phyloP scores from a whole-genome alignment of 345 rosid genomes.

The Linum trigynum region DNA sequence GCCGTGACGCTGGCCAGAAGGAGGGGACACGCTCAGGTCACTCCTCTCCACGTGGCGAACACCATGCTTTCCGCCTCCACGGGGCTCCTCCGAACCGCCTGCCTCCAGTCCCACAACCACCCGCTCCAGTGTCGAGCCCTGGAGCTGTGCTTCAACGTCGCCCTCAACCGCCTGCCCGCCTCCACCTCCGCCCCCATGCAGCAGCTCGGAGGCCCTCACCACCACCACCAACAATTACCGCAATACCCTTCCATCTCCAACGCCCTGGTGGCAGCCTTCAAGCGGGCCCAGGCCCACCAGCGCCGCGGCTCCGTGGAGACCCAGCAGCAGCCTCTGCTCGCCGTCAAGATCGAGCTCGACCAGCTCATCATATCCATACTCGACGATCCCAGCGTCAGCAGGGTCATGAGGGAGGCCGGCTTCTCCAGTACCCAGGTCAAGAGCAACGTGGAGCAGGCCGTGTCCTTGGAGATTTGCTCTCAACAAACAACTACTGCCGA shows the following conservation, averaged over 20 bases:
- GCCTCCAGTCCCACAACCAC: constrained; percentile 57
- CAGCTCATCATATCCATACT: constrained; percentile 65
- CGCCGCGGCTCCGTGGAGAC: constrained; percentile 62
- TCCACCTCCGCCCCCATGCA: neutral
- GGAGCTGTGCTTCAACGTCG: constrained; percentile 77
- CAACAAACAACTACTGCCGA: neutral
- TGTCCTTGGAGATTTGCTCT: neutral
- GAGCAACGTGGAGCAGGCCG: constrained; percentile 23
- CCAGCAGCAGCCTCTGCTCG: constrained; percentile 56
- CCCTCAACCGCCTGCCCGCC: constrained; percentile 63
- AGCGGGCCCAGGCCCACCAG: constrained; percentile 77
- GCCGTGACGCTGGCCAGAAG: constrained; percentile 19
- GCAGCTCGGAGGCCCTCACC: neutral
- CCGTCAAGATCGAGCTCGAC: constrained; percentile 56
- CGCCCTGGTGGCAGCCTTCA: constrained; percentile 62
- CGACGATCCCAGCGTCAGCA: constrained; percentile 75
- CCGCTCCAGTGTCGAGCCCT: constrained; percentile 66
- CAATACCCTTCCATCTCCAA: constrained; percentile 52
- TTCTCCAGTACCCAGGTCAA: constrained; percentile 37
- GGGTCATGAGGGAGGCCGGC: constrained; percentile 36
- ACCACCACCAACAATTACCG: constrained; percentile 8
- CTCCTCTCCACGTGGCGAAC: constrained; percentile 53
- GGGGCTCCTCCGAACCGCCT: constrained; percentile 49
- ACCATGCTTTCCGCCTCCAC: constrained; percentile 50
- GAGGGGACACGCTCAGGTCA: constrained; percentile 30